Evolutionary conservation across 2,329 filamentous ascomycete genomes (phyloP).

Genomic region (Pleomassaria siparia): DNA sequence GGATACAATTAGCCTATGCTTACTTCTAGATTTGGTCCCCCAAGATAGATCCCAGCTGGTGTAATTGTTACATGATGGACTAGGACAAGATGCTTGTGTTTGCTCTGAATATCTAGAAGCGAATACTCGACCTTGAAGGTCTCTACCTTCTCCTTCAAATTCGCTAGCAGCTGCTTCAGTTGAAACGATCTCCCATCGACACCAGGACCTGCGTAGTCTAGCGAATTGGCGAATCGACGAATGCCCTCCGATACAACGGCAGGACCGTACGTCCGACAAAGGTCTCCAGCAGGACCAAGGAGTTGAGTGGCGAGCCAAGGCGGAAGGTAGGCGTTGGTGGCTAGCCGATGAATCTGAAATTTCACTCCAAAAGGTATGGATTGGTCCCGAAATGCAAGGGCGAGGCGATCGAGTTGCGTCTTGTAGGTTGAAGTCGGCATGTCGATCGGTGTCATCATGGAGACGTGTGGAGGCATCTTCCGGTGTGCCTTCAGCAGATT

Average conservation of each 20-base stretch:
- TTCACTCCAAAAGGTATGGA: not conserved
- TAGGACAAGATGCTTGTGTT: conserved; percentile 45
- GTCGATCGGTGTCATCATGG: not conserved
- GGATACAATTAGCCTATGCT: not conserved
- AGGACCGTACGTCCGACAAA: not conserved
- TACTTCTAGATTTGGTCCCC: conserved; percentile 59
- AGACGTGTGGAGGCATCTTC: not conserved
- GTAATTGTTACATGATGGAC: conserved; percentile 59
- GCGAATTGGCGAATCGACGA: not conserved
- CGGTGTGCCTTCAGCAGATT: not conserved
- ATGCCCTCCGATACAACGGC: not conserved
- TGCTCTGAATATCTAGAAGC: conserved; percentile 51
- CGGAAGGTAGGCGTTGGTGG: not conserved
- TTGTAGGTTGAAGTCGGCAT: not conserved
- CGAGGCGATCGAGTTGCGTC: not conserved
- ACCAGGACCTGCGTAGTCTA: not conserved
- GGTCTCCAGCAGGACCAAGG: not conserved
- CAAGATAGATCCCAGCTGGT: conserved; percentile 45
- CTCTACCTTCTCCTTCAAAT: conserved; percentile 14
- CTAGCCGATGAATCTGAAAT: not conserved
- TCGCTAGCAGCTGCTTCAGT: not conserved
- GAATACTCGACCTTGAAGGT: conserved; percentile 55
- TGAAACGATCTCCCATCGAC: not conserved
- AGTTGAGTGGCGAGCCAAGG: not conserved
- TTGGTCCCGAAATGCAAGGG: not conserved